Conservation (phyloP, 768 basidiomycete genomes). For the Sarcomyxa edulis region DNA sequence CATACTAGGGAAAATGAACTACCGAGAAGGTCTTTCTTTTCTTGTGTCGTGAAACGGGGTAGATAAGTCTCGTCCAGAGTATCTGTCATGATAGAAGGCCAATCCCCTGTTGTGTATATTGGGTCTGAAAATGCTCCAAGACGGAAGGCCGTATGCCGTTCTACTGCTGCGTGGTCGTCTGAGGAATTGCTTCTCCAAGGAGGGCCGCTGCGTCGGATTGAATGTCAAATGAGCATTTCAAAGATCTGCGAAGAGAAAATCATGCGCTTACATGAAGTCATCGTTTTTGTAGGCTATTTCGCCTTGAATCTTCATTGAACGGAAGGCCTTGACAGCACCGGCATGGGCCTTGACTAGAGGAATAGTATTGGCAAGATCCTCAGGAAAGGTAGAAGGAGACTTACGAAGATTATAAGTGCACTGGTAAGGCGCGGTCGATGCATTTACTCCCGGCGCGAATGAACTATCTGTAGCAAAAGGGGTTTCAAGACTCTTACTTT, state of each 20-base stretch:
- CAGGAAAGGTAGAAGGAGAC: slow-evolving; percentile 9
- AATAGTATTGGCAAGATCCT: background rate
- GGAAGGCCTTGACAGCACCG: slow-evolving; percentile 45
- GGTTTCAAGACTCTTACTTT: background rate
- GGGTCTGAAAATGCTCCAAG: slow-evolving; percentile 48
- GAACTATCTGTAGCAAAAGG: slow-evolving; percentile 22
- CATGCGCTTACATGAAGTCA: slow-evolving; percentile 37
- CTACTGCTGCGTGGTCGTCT: slow-evolving; percentile 38
- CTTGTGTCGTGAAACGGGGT: slow-evolving; percentile 41
- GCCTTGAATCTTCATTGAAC: slow-evolving; percentile 42
- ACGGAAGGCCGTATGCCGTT: slow-evolving; percentile 45
- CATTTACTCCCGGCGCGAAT: slow-evolving; percentile 36
- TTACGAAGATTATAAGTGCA: slow-evolving; percentile 39
- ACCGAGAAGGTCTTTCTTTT: slow-evolving; percentile 39
- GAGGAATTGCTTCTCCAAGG: slow-evolving; percentile 40
- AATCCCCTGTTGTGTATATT: slow-evolving; percentile 45
- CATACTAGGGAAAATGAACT: too few relatives aligned
- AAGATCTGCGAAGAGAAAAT: background rate
- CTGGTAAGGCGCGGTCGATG: slow-evolving; percentile 37
- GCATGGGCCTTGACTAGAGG: slow-evolving; percentile 40
- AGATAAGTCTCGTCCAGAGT: slow-evolving; percentile 39
- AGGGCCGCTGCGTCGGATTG: slow-evolving; percentile 30
- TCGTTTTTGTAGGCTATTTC: slow-evolving; percentile 52
- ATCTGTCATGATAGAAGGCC: slow-evolving; percentile 45
- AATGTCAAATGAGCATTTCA: background rate